phyloP scores from a whole-genome alignment of 768 basidiomycete species.

The Nidularia sp. region DNA sequence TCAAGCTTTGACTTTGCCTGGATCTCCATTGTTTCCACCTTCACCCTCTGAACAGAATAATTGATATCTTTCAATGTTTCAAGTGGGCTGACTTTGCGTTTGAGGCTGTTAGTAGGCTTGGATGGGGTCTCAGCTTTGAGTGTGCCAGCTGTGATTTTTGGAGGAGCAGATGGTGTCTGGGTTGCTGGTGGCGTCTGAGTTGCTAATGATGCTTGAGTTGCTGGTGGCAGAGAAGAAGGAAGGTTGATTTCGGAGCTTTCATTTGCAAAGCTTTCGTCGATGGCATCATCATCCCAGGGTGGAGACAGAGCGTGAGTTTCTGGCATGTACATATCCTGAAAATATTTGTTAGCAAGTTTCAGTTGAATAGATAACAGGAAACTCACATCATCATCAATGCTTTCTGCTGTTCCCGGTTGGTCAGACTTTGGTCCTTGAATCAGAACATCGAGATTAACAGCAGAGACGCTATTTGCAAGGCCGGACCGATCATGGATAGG shows the following conservation, averaged over 20 bases:
- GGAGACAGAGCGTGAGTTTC: not conserved
- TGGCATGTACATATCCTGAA: not conserved
- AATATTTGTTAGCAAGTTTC: not conserved
- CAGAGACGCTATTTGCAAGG: conserved; percentile 12
- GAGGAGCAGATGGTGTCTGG: no score
- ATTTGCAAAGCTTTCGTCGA: conserved; percentile 1
- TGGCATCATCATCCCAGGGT: not conserved
- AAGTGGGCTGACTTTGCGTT: no score
- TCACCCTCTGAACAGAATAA: not conserved
- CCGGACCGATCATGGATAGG: conserved; percentile 12
- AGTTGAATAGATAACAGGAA: not conserved
- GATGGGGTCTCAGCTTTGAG: no score
- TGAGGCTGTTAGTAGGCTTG: no score
- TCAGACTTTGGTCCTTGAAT: conserved; percentile 1
- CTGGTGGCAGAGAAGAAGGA: no score
- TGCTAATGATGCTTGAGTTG: no score
- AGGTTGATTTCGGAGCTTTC: not conserved
- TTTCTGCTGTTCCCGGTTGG: no score
- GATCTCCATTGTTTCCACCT: not conserved
- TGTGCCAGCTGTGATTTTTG: no score
- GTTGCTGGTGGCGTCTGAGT: no score
- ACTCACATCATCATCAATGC: not conserved
- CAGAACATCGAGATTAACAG: conserved; percentile 11
- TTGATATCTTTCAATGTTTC: no score
- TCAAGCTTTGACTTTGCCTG: conserved; percentile 1